phyloP scores from a whole-genome alignment of 768 basidiomycete species.

The Royoungia palumana region DNA sequence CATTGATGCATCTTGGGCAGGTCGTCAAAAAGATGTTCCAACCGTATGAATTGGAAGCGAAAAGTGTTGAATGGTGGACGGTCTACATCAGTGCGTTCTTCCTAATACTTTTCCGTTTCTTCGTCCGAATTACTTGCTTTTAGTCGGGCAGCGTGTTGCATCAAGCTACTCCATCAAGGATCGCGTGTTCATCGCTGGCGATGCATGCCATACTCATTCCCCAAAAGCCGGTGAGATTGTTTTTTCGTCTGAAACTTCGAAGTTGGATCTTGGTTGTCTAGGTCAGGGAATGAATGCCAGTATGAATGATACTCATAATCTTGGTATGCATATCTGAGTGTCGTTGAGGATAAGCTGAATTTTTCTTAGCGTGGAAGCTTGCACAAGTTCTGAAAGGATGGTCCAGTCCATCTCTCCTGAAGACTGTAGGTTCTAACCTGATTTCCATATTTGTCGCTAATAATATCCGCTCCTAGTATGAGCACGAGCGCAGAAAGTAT shows the following conservation, averaged over 20 bases:
- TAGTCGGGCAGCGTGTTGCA: conserved; percentile 75
- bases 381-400: conserved; percentile 44
- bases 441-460: neutral
- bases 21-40: conserved; percentile 52
- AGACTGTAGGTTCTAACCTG: conserved; percentile 33
- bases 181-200: conserved; percentile 73
- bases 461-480: conserved; percentile 46
- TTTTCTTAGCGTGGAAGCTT: conserved; percentile 43
- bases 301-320: conserved; percentile 73
- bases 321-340: conserved; percentile 36
- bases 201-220: conserved; percentile 69
- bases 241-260: neutral
- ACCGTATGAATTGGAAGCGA: conserved; percentile 51
- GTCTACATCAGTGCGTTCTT: conserved; percentile 57
- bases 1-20: conserved; percentile 26
- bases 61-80: conserved; percentile 68
- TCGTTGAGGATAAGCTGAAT: conserved; percentile 49
- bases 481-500: conserved; percentile 61
- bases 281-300: conserved; percentile 78
- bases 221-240: conserved; percentile 53
- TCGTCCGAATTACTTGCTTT: neutral
- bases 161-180: conserved; percentile 57
- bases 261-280: conserved; percentile 16
- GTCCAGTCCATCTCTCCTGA: conserved; percentile 36
- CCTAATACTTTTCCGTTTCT: neutral